Base-by-base conservation (phyloP, 2,329 filamentous ascomycete genomes). In the Exophiala oligosperma region DNA sequence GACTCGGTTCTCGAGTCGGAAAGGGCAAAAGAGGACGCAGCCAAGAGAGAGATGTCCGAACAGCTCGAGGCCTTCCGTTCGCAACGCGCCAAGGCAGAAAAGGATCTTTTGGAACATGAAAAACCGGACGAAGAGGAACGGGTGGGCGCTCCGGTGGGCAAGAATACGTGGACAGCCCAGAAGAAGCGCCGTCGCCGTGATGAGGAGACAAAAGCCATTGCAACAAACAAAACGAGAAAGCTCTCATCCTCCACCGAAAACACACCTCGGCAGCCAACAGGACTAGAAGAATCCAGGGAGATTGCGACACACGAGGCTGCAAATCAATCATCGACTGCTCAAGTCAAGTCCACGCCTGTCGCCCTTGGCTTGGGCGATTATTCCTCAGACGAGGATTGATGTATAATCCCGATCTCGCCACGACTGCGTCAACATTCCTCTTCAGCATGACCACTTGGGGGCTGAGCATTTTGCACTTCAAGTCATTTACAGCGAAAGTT, bases 71-170 rank as follows among this genome's bases (percentile, higher is more conserved):
- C 76, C 1, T 88, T 87, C 64, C 79, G 83, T 29, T 78, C 77
- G 60, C 81, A 83, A 65, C 83, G 82, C 59, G 82, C 86, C 62
- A 80, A 84, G 61, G 81, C 79, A 0, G 84, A 86, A 69, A 79
- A 79, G 64, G 77, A 52, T 26, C 57, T 56, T 17, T 35, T 49
- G 7, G 49, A 56, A n/a, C 43, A 50, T 40, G 47, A 40, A 28
- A 46, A 28, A 28, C 32, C 26, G 21, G 38, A 26, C 12, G 37
- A 47, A 5, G 44, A 12, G 14, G 59, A 51, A 37, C 44, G 23
- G 12, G 17, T 43, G 44, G 51, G 51, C 52, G 28, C 40, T 40
- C 32, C 54, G 37, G 44, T 56, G 26, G 54, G 41, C 32, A 49
- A 32, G 29, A 76, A 78, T 49, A 73, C 79, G 52, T 85, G 83